Evolutionary conservation across 306 rosid genomes (phyloP).

Genomic region (Lathyrus sativus): DNA sequence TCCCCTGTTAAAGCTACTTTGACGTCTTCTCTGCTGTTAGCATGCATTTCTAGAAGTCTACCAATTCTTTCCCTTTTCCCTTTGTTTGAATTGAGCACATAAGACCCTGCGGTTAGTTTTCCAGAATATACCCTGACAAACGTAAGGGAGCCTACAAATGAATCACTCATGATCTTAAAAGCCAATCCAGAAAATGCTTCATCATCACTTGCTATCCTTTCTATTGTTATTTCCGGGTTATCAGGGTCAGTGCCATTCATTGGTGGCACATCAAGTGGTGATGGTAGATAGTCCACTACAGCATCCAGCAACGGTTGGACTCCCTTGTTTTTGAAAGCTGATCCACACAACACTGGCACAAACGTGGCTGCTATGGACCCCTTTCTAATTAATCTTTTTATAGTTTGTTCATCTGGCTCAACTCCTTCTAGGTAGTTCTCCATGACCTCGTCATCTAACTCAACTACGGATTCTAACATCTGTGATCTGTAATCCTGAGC

Average conservation of each 20-base stretch:
- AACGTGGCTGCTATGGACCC: constrained; percentile 69
- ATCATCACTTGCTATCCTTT: constrained; percentile 70
- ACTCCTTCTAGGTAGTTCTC: constrained; percentile 87
- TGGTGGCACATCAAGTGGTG: constrained; percentile 87
- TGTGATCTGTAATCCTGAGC: constrained; percentile 72
- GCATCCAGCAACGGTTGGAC: constrained; percentile 96
- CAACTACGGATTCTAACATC: constrained; percentile 81
- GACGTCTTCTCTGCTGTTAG: constrained; percentile 96
- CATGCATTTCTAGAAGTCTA: constrained; percentile 95
- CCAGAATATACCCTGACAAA: constrained; percentile 93
- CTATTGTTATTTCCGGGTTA: constrained; percentile 72
- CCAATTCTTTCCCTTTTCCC: constrained; percentile 96
- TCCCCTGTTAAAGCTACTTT: constrained; percentile 88
- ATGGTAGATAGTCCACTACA: constrained; percentile 91
- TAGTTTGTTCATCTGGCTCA: constrained; percentile 82
- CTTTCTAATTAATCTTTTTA: constrained; percentile 72
- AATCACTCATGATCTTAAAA: constrained; percentile 96
- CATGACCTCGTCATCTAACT: constrained; percentile 82
- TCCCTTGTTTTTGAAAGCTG: constrained; percentile 97
- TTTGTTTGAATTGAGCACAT: constrained; percentile 85
- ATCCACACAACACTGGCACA: constrained; percentile 94
- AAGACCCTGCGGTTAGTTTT: constrained; percentile 80
- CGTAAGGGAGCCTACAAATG: constrained; percentile 93
- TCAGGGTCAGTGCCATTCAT: constrained; percentile 94
- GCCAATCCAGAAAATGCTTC: constrained; percentile 96